Evolutionary conservation across 495 filamentous ascomycete genomes (phyloP), one percentile per base, ranked within the genome.

Genomic region (Neurospora sp.): DNA sequence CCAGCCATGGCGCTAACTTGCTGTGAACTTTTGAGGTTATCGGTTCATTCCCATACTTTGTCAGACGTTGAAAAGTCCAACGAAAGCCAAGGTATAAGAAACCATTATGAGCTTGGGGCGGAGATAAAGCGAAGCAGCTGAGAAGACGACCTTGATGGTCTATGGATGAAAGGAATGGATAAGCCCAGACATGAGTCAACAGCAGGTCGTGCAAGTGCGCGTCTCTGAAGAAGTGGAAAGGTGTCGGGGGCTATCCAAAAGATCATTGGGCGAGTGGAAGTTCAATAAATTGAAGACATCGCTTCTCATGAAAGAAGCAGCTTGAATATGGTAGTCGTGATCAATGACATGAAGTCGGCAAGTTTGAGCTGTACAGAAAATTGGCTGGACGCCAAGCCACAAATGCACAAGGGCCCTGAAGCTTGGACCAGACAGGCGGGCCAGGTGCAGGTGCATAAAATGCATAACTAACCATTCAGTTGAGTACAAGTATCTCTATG

Each of bases 251-350:
- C 10, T 6, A 2, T 54, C 7, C 20, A 59, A 59, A 2, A 3
- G 1, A 5, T 12, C 0, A 23, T 12, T 5, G 10, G 4, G 10
- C 20, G 5, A 12, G 1, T 23, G 1, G 12, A 16, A 2, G 1
- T 7, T 2, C 4, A 0, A 14, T 8, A 62, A 4, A 62, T 16
- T 7, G 5, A 54, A 62, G 11, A 16, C 20, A 4, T 35, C 7
- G 54, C 14, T 31, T 66, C 31, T 66, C 27, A 31, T 14, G 48
- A 12, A 1, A 16, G 23, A 16, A 31, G 12, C 23, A 16, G 11
- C 6, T 62, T 35, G 20, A 59, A 23, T 14, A 23, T 59, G 14
- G 27, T 35, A 3, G 48, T 59, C 20, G 48, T 59, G 20, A 59
- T 14, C 20, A 59, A 59, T 59, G 48, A 2, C 20, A 35, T 18